phyloP scores from a whole-genome alignment of 495 filamentous ascomycete genomes.

The Neurospora africana region DNA sequence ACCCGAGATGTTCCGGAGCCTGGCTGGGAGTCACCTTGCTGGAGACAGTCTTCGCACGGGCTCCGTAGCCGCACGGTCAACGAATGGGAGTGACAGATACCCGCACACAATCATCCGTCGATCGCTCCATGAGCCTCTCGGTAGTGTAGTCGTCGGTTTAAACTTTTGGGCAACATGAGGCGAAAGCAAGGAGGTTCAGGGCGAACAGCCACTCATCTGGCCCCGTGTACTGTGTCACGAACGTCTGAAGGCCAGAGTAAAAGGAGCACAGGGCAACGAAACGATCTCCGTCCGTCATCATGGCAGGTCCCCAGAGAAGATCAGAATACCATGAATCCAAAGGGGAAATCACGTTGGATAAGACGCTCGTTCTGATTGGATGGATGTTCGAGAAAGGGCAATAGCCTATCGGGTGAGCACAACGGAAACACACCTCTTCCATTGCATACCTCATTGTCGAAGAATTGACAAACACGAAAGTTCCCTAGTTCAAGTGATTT shows the following conservation, averaged over 20 bases:
- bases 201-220: not conserved
- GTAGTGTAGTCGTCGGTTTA: not conserved
- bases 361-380: not conserved
- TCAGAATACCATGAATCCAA: not conserved
- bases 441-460: not conserved
- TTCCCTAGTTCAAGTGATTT: not conserved
- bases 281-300: not conserved
- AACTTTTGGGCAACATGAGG: not conserved
- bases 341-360: not conserved
- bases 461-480: not conserved
- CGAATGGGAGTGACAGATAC: not conserved
- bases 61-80: not conserved
- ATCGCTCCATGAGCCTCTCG: not conserved
- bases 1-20: not conserved
- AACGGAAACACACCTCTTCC: not conserved
- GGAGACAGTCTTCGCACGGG: not conserved
- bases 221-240: not conserved
- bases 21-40: not conserved
- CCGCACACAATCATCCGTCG: not conserved
- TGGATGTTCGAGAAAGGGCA: not conserved
- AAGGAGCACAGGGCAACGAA: not conserved
- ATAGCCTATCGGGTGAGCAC: not conserved
- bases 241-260: not conserved
- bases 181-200: not conserved
- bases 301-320: not conserved